phyloP scores from a whole-genome alignment of 176 grass and related monocot species.

The Paspalum notatum region DNA sequence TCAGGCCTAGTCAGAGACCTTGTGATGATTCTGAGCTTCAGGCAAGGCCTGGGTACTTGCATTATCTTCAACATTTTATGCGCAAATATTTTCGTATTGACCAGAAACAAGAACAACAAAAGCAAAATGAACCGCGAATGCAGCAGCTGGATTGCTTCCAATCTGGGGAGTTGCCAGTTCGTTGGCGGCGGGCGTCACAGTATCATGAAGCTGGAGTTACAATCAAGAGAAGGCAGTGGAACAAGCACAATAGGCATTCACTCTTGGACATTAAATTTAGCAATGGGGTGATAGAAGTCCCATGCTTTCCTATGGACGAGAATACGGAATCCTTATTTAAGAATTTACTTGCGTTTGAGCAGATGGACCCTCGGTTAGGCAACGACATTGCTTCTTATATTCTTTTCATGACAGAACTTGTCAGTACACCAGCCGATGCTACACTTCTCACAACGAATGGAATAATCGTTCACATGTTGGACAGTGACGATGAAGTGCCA shows the following conservation, averaged over 20 bases:
- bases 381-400: background rate
- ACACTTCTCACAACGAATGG: background rate
- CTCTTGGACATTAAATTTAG: conserved; percentile 17
- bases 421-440: background rate
- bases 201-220: conserved; percentile 14
- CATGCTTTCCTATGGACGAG: background rate
- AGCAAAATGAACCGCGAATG: too few species aligned
- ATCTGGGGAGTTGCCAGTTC: background rate
- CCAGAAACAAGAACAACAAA: too few species aligned
- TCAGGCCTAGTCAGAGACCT: background rate
- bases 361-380: background rate
- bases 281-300: background rate
- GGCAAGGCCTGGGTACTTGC: too few species aligned
- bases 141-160: background rate
- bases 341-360: conserved; percentile 22
- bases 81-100: too few species aligned
- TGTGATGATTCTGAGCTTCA: too few species aligned
- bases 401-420: background rate
- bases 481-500: background rate
- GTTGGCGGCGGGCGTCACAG: background rate
- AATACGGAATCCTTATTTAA: background rate
- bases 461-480: background rate
- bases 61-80: too few species aligned
- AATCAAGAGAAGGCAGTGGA: too few species aligned
- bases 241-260: too few species aligned